These are phyloP conservation scores for Punctularia strigosozonata DNA, from an alignment of 768 basidiomycete genomes.

Conservation along the genomic window DNA sequence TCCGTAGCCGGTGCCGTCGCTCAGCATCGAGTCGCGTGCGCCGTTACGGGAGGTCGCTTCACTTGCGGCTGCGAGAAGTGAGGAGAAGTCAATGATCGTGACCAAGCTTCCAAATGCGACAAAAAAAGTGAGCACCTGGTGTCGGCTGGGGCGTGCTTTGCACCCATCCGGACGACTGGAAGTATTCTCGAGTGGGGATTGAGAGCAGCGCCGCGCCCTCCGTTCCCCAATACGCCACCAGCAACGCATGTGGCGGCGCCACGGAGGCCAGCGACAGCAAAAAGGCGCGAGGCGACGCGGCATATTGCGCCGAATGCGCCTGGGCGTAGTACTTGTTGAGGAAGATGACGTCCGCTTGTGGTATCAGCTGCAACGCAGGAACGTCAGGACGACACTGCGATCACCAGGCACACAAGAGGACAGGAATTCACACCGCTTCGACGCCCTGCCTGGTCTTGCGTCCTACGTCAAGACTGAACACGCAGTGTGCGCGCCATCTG, in stretches of 20 bases:
- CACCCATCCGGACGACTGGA: slow-evolving; percentile 77
- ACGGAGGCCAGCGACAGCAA: slow-evolving; percentile 59
- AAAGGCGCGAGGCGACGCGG: slow-evolving; percentile 61
- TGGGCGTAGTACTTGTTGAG: slow-evolving; percentile 63
- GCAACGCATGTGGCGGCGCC: slow-evolving; percentile 62
- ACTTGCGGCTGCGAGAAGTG: no score
- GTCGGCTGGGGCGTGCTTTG: slow-evolving; percentile 27
- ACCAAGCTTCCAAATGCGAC: no score
- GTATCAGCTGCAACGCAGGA: slow-evolving; percentile 46
- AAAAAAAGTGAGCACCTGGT: slow-evolving; percentile 12
- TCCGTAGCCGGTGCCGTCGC: slow-evolving; percentile 12
- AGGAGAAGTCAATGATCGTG: no score
- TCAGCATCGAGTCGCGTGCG: neutral
- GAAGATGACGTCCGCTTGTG: slow-evolving; percentile 76
- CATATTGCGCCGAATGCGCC: slow-evolving; percentile 44
- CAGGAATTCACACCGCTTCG: slow-evolving; percentile 48
- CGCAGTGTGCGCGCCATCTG: slow-evolving; percentile 74
- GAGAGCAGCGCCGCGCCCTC: slow-evolving; percentile 76
- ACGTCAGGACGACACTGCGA: slow-evolving; percentile 1
- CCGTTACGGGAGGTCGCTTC: no score
- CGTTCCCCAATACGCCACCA: slow-evolving; percentile 73
- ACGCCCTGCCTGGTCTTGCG: slow-evolving; percentile 65
- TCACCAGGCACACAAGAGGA: slow-evolving; percentile 1
- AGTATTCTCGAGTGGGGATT: slow-evolving; percentile 75
- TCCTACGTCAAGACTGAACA: slow-evolving; percentile 73